These are phyloP conservation scores for Rostrohypoxylon terebratum DNA, from an alignment of 495 filamentous ascomycete genomes.

Conservation along the genomic window DNA sequence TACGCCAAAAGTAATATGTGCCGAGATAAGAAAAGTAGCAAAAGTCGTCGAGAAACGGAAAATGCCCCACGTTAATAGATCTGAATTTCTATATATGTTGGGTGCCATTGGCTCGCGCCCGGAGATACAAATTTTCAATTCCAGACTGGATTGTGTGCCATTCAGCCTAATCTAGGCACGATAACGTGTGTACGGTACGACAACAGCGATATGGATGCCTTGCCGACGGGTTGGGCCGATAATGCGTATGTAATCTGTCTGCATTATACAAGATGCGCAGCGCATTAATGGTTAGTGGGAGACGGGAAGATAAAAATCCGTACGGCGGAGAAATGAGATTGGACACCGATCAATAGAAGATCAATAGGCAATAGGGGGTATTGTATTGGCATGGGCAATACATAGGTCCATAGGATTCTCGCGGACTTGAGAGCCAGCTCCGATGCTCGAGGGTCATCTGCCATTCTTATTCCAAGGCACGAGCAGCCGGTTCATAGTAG, in stretches of 20 bases:
- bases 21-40: conserved; percentile 34
- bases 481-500: conserved; percentile 14
- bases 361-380: neutral
- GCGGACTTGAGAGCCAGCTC: conserved; percentile 2
- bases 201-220: conserved; percentile 2
- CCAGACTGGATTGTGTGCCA: conserved; percentile 12
- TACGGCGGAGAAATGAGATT: conserved; percentile 6
- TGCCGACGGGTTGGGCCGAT: conserved; percentile 3
- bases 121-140: conserved; percentile 38
- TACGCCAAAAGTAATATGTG: conserved; percentile 24
- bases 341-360: neutral
- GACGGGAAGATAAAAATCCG: neutral
- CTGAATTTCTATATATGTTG: conserved; percentile 28
- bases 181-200: conserved; percentile 13
- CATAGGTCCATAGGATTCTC: neutral
- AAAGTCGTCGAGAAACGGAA: conserved; percentile 29
- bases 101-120: conserved; percentile 41
- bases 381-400: neutral
- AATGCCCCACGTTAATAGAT: conserved; percentile 43
- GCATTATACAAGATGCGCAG: neutral
- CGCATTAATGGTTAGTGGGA: neutral
- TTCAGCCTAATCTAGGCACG: conserved; percentile 41
- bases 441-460: conserved; percentile 21
- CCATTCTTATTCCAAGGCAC: conserved; percentile 9
- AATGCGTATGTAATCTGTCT: neutral